Conservation (phyloP, 805 yeast species). For the Candida silvicultrix region DNA sequence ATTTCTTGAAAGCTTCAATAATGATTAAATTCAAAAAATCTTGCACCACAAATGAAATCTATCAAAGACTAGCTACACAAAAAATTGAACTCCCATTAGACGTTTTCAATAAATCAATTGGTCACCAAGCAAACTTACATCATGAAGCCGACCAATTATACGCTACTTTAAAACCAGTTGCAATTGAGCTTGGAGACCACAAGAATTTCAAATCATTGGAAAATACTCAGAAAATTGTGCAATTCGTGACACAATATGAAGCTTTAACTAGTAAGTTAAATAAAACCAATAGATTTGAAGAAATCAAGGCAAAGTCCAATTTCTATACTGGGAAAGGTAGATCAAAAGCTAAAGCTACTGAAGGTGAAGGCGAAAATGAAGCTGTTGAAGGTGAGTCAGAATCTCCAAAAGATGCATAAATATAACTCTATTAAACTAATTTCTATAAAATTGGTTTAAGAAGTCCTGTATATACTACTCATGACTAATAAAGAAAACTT, state of each 20-base stretch:
- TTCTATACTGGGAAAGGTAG: neutral
- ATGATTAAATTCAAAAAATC: conserved; percentile 6
- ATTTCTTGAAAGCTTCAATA: conserved; percentile 13
- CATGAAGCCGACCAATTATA: conserved; percentile 16
- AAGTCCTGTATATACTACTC: neutral
- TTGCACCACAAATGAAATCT: conserved; percentile 8
- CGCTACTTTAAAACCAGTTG: conserved; percentile 17
- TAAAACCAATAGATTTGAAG: conserved; percentile 2
- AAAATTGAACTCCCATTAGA: neutral
- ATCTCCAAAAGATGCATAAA: conserved; percentile 5
- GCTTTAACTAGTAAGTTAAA: conserved; percentile 5
- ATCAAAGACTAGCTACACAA: conserved; percentile 1
- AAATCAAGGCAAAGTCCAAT: conserved; percentile 7
- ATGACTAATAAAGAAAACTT: neutral
- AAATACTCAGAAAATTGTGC: neutral
- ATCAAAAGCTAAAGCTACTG: neutral
- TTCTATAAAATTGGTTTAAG: neutral
- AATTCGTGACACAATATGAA: conserved; percentile 8
- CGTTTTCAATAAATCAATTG: conserved; percentile 3
- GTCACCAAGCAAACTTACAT: conserved; percentile 4
- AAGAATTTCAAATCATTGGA: neutral
- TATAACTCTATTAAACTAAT: neutral
- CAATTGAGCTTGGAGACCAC: conserved; percentile 7
- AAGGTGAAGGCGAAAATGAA: conserved; percentile 1
- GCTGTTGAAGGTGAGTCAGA: too few relatives aligned